Evolutionary conservation across 192 early-diverging fungal genomes (phyloP), one percentile per base, ranked within the genome.

Genomic region (Coemansia sp.): DNA sequence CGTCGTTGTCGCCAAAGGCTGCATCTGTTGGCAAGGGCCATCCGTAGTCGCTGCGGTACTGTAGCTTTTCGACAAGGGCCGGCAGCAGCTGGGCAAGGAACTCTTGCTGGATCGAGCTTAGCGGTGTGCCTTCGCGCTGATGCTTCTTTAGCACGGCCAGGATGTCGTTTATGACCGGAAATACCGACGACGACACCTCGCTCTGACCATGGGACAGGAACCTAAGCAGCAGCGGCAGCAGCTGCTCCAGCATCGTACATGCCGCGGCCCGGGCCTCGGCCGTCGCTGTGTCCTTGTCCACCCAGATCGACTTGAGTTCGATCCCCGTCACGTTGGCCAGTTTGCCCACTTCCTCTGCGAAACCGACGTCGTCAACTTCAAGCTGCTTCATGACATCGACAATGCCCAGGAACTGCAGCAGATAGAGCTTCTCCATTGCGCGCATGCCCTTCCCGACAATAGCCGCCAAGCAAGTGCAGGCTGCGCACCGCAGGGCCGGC

Each of bases 401-500:
- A 26, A 69, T 41, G 41, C 53, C 40, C 36, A 94, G 67, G 32
- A 82, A 68, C 64, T 90, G 85, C 19, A 96, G 79, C 48, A 98
- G 74, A 26, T 78, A 80, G 30, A 98, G 74, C 67, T 96, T 98
- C 46, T 98, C 94, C 38, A 80, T 39, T 2, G 92, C 80, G 39
- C 81, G 74, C 94, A 98, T 98, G 19, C 94, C 94, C 57, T 98
- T 98, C 32, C 75, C 78, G 25, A 94, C 78, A 55, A 96, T 85
- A 55, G 90, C 84, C 4, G 78, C 77, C 59, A 98, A 68, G 64
- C 92, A 94, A 44, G 82, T 84, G 45, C 86, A 83, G 36, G 92
- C 90, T 12, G 80, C 74, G 32, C 79, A 81, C 23, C 85, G 80
- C 51, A 96, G 57, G 13, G 67, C 67, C 9, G 67, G 62, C 1